Base-by-base conservation (phyloP, 1,139 yeast species). In the Keqinozyma sinolaborantium region DNA sequence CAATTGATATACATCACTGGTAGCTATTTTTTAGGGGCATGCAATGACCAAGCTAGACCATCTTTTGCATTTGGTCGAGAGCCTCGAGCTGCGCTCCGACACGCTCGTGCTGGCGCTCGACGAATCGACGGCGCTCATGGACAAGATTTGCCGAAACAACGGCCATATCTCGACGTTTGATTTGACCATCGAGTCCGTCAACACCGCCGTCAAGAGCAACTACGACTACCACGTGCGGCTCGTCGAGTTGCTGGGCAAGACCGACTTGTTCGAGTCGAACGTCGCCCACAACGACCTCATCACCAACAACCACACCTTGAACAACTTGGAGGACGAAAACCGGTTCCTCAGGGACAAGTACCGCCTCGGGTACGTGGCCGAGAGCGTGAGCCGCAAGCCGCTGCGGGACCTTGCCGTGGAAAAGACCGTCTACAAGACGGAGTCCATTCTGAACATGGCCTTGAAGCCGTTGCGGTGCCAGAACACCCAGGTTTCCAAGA, bases 251-350 rank as follows among this genome's bases (percentile, higher is more conserved):
- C 45, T 54, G 26, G 64, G 61, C 32, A 60, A 56, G 40, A 48
- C 62, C 3, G 54, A 53, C 33, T 53, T 57, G 34, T 53, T 68
- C 26, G 73, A 67, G 39, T 51, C 64, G 6, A 61, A 55, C 32
- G 33, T 66, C 28, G 47, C 42, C 14, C 33, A 48, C 28, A 63
- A 60, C 35, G 73, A 66, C 41, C 25, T 27, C 15, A 37, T 56
- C 30, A 63, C 71, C 60, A 48, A 71, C 64, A 39, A 70, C 55
- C 52, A 72, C 57, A 70, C 79, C 1, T 62, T 73, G 39, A 74
- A 70, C 30, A 75, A 73, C 38, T 47, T 79, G 29, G 52, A 60
- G 24, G 49, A 58, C 27, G 85, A 79, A 45, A 77, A 58, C 38
- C 47, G 53, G n/a, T 66, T 59, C 36, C 40, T 74, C 11, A 53